These are phyloP conservation scores for Spinellus fusiger DNA, from an alignment of 192 early-diverging fungal species.

Conservation along the genomic window DNA sequence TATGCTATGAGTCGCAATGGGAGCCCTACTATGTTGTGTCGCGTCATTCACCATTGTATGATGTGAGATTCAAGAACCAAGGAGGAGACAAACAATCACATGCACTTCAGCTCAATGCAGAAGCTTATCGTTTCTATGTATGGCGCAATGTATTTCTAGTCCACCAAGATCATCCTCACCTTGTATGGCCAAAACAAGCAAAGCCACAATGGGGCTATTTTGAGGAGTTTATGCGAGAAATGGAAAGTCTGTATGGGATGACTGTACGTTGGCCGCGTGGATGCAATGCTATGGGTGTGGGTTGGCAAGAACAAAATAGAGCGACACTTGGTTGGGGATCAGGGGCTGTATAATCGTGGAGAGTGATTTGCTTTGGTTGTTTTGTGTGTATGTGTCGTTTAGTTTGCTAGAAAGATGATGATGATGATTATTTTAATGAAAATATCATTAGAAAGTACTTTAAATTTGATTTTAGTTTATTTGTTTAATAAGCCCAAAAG, in stretches of 20 bases:
- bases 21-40: constrained; percentile 50
- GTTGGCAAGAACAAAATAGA: constrained; percentile 34
- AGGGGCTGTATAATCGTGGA: constrained; percentile 13
- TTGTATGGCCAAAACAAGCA: constrained; percentile 44
- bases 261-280: constrained; percentile 45
- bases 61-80: constrained; percentile 49
- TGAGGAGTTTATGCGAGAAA: constrained; percentile 34
- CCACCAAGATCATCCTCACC: constrained; percentile 42
- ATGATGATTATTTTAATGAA: no score
- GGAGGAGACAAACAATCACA: constrained; percentile 53
- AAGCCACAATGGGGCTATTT: constrained; percentile 46
- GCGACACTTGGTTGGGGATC: constrained; percentile 34
- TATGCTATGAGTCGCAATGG: constrained; percentile 55
- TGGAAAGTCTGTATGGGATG: constrained; percentile 36
- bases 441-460: no score
- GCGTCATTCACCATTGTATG: constrained; percentile 36
- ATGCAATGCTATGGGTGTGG: constrained; percentile 37
- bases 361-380: not conserved
- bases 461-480: no score
- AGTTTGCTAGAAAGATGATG: no score
- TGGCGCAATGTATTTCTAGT: constrained; percentile 40
- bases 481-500: no score
- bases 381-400: no score
- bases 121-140: constrained; percentile 39
- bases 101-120: constrained; percentile 42